Base-by-base conservation (phyloP, 2,329 filamentous ascomycete species). In the Zasmidium citrigriseum region DNA sequence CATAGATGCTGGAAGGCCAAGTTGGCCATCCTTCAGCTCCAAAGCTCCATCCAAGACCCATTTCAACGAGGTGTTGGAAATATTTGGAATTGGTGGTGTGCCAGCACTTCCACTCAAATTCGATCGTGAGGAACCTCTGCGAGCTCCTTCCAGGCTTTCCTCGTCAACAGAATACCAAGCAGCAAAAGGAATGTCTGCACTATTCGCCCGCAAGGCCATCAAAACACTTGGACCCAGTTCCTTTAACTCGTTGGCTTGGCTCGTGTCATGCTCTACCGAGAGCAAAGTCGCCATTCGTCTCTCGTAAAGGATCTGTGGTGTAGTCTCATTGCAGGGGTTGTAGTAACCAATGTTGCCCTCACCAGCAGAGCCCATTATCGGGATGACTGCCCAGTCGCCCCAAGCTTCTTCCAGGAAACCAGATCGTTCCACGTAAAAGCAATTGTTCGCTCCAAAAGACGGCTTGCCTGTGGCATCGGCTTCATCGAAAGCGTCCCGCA, bases 141-240 rank as follows among this genome's bases (percentile, higher is more conserved):
- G 38, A 45, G 18, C 50, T 52, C 20, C 7, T 34, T 34, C 27
- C 14, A 14, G 27, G 14, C 7, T 14, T 34, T 7, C 27, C 27
- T 34, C 27, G 27, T 14, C 27, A 7, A 55, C 25, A 7, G 57
- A 59, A 27, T 65, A 64, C 11, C 62, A 16, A 4, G 57, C 49
- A 12, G 55, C 54, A 34, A 64, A 65, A 5, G 63, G 62, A 2
- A 62, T 48, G 14, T 65, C 63, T 3, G 55, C 46, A 24, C 45
- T 25, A 23, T 64, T 64, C 10, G 48, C 25, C 20, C 55, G 41
- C 10, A 61, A 46, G 2, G 48, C 57, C 20, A 52, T 38, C 27
- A 63, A n/a, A 3, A 58, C 27, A 25, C 59, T 46, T 12, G 21
- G 25, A 56, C 54, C 61, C 38, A 53, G 58, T 3, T 51, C 47